Evolutionary conservation across 495 filamentous ascomycete species (phyloP).

Genomic region (Neurospora sp.): DNA sequence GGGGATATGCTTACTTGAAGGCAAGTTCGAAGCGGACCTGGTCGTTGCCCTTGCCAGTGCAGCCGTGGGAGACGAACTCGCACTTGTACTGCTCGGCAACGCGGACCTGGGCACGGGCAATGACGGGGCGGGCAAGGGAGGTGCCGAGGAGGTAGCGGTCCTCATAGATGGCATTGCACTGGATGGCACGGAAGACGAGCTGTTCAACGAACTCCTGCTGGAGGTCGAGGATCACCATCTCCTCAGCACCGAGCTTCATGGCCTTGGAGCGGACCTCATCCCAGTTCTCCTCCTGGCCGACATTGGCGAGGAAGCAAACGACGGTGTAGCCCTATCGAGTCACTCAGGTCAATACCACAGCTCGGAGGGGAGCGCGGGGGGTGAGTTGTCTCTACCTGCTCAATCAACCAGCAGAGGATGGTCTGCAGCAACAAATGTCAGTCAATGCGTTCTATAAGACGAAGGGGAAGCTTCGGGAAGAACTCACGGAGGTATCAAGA

Average conservation of each 20-base stretch:
- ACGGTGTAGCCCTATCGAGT: slow-evolving; percentile 19
- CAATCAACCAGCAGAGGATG: slow-evolving; percentile 52
- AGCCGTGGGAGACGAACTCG: slow-evolving; percentile 63
- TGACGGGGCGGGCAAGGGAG: slow-evolving; percentile 77
- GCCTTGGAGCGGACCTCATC: slow-evolving; percentile 53
- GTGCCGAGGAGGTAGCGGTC: slow-evolving; percentile 72
- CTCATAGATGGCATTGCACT: slow-evolving; percentile 85
- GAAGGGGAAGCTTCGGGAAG: slow-evolving; percentile 35
- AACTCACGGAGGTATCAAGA: slow-evolving; percentile 48
- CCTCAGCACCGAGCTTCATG: slow-evolving; percentile 55
- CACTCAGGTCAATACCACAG: slow-evolving; percentile 32
- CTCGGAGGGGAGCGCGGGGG: not conserved
- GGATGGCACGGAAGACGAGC: slow-evolving; percentile 79
- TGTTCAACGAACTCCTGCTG: slow-evolving; percentile 73
- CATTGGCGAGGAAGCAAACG: slow-evolving; percentile 47
- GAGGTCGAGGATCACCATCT: slow-evolving; percentile 56
- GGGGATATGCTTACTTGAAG: slow-evolving; percentile 6
- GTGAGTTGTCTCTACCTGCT: slow-evolving; percentile 30
- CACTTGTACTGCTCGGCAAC: slow-evolving; percentile 63
- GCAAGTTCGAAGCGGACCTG: slow-evolving; percentile 62
- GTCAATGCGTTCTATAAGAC: not conserved
- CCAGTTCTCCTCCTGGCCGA: slow-evolving; percentile 39
- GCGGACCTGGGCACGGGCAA: slow-evolving; percentile 62
- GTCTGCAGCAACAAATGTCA: slow-evolving; percentile 6
- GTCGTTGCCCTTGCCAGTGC: slow-evolving; percentile 63